Evolutionary conservation across 1,139 yeast species (phyloP).

Genomic region (Cylindricascospora bacillispora): DNA sequence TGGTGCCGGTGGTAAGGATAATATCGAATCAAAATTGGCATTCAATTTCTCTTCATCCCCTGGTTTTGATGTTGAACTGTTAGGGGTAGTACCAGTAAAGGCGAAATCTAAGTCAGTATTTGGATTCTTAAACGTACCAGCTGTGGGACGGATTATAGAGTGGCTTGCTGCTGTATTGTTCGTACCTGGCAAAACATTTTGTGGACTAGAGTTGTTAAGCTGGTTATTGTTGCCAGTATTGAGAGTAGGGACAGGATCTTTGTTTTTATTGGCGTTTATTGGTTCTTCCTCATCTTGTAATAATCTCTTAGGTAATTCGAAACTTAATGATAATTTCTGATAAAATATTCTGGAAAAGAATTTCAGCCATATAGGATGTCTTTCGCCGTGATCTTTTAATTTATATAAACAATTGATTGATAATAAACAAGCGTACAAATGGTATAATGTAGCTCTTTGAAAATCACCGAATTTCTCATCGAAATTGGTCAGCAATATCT

Average conservation of each 20-base stretch:
- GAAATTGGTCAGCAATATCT: conserved; percentile 20
- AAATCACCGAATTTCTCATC: conserved; percentile 16
- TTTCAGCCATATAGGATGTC: conserved; percentile 6
- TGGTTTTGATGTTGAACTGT: background rate
- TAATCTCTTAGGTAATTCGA: conserved; percentile 18
- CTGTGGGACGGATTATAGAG: background rate
- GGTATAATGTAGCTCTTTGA: conserved; percentile 20
- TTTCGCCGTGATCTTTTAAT: conserved; percentile 6
- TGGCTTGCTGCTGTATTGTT: background rate
- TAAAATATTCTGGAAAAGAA: conserved; percentile 19
- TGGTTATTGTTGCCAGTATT: no score
- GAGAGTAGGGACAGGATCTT: background rate
- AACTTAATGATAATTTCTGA: conserved; percentile 15
- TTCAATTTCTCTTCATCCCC: background rate
- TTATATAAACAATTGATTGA: conserved; percentile 21
- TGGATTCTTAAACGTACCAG: background rate
- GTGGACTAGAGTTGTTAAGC: background rate
- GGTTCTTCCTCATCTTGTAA: conserved; percentile 13
- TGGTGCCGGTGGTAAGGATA: background rate
- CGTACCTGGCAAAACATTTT: background rate
- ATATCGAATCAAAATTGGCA: background rate
- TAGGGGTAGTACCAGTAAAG: background rate
- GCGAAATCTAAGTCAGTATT: background rate
- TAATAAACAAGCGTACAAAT: conserved; percentile 23
- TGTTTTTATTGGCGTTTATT: conserved; percentile 7